These are phyloP conservation scores for Rhizopogon vinicolor DNA, from an alignment of 768 basidiomycete genomes.

Conservation along the genomic window DNA sequence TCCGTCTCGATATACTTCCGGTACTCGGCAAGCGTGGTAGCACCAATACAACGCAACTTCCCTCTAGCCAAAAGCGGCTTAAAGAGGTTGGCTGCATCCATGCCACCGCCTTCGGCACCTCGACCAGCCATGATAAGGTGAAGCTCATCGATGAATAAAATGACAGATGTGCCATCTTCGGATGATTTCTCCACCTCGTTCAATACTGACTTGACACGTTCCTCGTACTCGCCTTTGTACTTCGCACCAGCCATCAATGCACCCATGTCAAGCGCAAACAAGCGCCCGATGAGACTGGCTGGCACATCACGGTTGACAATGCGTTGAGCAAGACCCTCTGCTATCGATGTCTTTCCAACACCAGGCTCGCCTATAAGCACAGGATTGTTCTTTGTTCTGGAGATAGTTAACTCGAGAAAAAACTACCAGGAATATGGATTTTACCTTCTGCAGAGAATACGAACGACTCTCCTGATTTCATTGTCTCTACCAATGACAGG, in stretches of 20 bases:
- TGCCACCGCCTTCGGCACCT: conserved; percentile 78
- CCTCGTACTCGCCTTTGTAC: conserved; percentile 96
- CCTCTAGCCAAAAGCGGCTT: conserved; percentile 90
- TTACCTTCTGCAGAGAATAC: conserved; percentile 77
- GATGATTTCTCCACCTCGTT: conserved; percentile 90
- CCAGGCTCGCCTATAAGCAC: conserved; percentile 94
- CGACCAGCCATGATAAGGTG: conserved; percentile 93
- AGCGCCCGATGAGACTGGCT: conserved; percentile 60
- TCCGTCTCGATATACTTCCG: conserved; percentile 92
- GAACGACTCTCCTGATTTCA: conserved; percentile 81
- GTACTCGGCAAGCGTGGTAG: conserved; percentile 91
- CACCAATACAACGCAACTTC: conserved; percentile 76
- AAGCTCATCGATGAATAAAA: conserved; percentile 93
- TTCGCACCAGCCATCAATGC: conserved; percentile 91
- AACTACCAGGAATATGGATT: not conserved
- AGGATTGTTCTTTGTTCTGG: conserved; percentile 96
- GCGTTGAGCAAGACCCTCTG: conserved; percentile 92
- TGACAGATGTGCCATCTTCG: conserved; percentile 72
- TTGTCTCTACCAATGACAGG: conserved; percentile 93
- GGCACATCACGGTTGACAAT: conserved; percentile 94
- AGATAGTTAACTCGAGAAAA: conserved; percentile 7
- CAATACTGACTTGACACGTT: conserved; percentile 88
- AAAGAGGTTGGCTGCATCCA: conserved; percentile 92
- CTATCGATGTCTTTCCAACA: conserved; percentile 94
- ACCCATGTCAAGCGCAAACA: conserved; percentile 91